A percentile compares a stretch with the other conserved stretches of the same genome.
Conservation (phyloP, 75 land plant species). For the Selaginella tamariscina region DNA sequence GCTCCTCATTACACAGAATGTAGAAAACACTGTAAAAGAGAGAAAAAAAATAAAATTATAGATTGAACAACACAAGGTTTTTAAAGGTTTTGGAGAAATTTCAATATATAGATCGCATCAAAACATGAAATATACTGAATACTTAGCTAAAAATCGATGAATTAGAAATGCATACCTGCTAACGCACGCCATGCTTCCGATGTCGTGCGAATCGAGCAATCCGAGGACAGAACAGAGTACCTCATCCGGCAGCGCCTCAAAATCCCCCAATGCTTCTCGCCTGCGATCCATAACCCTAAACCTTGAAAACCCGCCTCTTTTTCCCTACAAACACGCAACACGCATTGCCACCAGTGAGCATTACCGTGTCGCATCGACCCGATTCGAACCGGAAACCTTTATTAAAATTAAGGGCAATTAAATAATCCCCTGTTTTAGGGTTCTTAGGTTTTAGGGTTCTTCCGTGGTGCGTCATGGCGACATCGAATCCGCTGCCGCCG, state of each 20-base stretch:
- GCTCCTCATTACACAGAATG: conserved; percentile 92
- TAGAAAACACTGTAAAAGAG: conserved; percentile 65
- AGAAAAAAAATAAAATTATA: not conserved
- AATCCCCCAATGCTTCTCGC: conserved; percentile 55
- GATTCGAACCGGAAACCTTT: no score
- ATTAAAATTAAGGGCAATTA: no score
- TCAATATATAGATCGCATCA: not conserved
- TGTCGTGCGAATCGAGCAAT: conserved; percentile 39
- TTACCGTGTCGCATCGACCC: no score
- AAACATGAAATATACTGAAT: not conserved
- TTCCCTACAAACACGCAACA: no score
- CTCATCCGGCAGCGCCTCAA: conserved; percentile 69
- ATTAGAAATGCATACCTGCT: conserved; percentile 49
- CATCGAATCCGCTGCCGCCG: no score
- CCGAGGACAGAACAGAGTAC: conserved; percentile 50
- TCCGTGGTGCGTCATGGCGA: no score
- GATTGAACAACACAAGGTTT: conserved; percentile 12
- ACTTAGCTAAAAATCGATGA: not conserved
- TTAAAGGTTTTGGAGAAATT: not conserved
- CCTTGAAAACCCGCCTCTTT: no score
- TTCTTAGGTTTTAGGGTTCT: no score
- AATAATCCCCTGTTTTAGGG: no score
- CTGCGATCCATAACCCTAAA: conserved; percentile 41
- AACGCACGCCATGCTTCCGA: conserved; percentile 63
- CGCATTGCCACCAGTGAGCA: no score